Base-by-base conservation (phyloP, 2,329 filamentous ascomycete species). In the Alternaria brassicicola region DNA sequence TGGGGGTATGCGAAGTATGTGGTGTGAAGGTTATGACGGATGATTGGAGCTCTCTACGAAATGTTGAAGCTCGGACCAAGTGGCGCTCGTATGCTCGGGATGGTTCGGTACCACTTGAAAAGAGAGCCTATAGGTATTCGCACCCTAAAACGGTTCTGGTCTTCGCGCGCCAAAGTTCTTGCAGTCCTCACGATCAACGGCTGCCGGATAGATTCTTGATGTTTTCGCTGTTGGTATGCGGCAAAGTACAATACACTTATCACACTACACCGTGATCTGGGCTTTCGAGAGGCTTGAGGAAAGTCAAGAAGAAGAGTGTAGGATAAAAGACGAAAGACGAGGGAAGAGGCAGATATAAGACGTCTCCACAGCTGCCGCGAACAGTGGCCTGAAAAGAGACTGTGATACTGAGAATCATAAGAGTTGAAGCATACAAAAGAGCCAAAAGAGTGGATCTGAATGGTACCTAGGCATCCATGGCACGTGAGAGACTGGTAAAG, bases 31-130 rank as follows among this genome's bases (percentile, higher is more conserved):
- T 39, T n/a, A 12, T 38, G 23, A 21, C 46, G 47, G 47, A 36
- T 25, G 33, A 38, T 45, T 45, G 38, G 51, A 52, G 50, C 46
- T 36, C 7, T 38, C 33, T 45, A 57, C 47, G 41, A 61, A 54
- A 58, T 56, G 33, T 58, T 41, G 55, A 52, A 57, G 58, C 58
- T 56, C 33, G 54, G 52, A 53, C 61, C 57, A 53, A 23, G 51
- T 58, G 47, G 52, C 49, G 57, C 26, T 19, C 23, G 49, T 30
- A 21, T 15, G 17, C 10, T 28, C 23, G 42, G 25, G 17, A 49
- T 49, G 30, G n/a, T 49, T 49, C 46, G 33, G 21, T 25, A 26
- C 12, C 5, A n/a, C 26, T 13, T 28, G 26, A 3, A 25, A 31
- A 38, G 19, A 23, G 36, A 28, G 26, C 21, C 25, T n/a, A 15